Evolutionary conservation across 257 asterid genomes (phyloP), one percentile per base, ranked within the genome.

Genomic region (Fraxinus quadrangulata): DNA sequence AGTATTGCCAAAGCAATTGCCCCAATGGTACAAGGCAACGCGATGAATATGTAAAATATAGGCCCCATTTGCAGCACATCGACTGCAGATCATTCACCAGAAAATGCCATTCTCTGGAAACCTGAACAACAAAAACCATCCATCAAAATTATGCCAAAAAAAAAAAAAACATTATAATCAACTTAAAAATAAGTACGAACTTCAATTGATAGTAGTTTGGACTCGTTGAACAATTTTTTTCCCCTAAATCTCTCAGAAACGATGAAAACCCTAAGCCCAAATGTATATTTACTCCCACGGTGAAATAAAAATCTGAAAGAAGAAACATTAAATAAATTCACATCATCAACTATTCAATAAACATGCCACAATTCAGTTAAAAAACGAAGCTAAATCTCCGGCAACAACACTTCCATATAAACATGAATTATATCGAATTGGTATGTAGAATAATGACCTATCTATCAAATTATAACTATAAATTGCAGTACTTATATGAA

Each of bases 11-110:
- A 77, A 13, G 89, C 77, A 74, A 89, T 91, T 67, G 99, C 97
- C 83, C 92, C 98, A 71, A 84, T 23, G 1, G 97, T 92, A 83
- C 99, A 96, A 31, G 99, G 99, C 75, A 93, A 76, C 69, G 99
- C 99, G 70, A 92, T 87, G 85, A 93, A 70, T 74, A 93, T 80
- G 87, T 88, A 96, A 80, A 73, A 88, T 74, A 92, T 73, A 13
- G 97, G 96, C 86, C 91, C 98, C 99, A 96, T 96, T 78, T 78
- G 72, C 83, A 54, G 59, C 81, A 77, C 75, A 77, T 45, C 36
- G 61, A 21, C 73, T 34, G 63, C 56, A 68, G 79, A 81, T 47
- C 83, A 81, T 33, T 33, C 74, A 74, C 76, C 72, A 67, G 80
- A 74, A 51, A 9, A 37, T 34, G 16, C 31, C 39, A 75, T 47